Percentiles rank a stretch among this genome's conserved stretches.
These are phyloP conservation scores for Zelonia costaricensis DNA, from an alignment of 208 protist species.

Conservation along the genomic window DNA sequence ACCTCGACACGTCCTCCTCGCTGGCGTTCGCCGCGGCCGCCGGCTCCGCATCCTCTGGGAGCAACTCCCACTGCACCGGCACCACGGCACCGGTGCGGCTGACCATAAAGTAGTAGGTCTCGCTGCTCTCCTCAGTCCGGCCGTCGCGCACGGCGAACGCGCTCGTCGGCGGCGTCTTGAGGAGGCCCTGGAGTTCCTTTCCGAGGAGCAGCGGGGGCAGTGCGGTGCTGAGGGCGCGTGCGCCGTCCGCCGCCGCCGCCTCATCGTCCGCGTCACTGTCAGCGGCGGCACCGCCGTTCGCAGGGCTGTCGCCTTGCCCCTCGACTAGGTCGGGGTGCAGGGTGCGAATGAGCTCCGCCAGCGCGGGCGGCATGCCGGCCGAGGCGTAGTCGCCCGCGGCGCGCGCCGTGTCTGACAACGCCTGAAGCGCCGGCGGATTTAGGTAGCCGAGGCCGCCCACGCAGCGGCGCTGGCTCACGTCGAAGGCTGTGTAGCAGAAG, in stretches of 20 bases:
- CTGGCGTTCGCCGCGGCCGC: neutral
- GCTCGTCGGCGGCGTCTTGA: slow-evolving; percentile 2
- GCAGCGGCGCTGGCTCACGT: slow-evolving; percentile 16
- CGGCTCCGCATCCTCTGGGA: neutral
- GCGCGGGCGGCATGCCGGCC: slow-evolving; percentile 1
- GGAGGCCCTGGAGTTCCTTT: neutral
- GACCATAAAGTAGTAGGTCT: slow-evolving; percentile 1
- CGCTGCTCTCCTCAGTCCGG: neutral
- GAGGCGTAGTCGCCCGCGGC: neutral
- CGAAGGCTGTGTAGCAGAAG: slow-evolving; percentile 22
- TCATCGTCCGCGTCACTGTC: slow-evolving; percentile 6
- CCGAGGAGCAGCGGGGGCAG: slow-evolving; percentile 1
- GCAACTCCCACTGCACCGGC: slow-evolving; percentile 8
- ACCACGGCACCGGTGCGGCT: slow-evolving; percentile 11
- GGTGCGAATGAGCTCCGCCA: slow-evolving; percentile 2
- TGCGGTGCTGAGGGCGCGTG: neutral
- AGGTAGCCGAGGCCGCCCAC: slow-evolving; percentile 21
- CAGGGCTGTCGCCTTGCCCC: neutral
- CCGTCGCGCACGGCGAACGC: neutral
- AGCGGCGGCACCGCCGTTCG: neutral
- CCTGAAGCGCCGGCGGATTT: neutral
- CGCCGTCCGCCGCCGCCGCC: neutral
- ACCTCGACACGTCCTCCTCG: neutral
- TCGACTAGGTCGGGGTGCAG: too few species aligned
- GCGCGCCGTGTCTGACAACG: neutral